Percentiles rank a stretch among this genome's conserved stretches.
These are phyloP conservation scores for Chytridium lagenaria DNA, from an alignment of 371 early-diverging fungal genomes.

Conservation along the genomic window DNA sequence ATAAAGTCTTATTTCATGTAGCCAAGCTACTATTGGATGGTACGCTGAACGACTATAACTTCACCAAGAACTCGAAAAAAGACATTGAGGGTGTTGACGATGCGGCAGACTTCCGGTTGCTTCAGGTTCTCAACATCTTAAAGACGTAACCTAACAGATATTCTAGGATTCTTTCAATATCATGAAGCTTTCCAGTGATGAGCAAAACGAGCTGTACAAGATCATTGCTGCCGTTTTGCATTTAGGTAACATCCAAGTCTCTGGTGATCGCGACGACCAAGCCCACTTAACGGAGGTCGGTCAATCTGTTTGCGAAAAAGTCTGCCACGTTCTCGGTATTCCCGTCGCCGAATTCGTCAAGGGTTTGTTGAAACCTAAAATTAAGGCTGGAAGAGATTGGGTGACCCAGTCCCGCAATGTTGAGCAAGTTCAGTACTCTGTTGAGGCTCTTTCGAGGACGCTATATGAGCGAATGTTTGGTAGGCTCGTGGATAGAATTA, in stretches of 20 bases:
- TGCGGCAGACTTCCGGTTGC: constrained; percentile 76
- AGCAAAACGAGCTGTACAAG: constrained; percentile 82
- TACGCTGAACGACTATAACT: constrained; percentile 76
- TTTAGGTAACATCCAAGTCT: constrained; percentile 91
- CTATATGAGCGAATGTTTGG: constrained; percentile 99
- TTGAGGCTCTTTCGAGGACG: constrained; percentile 93
- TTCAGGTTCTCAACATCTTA: constrained; percentile 74
- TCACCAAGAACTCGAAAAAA: constrained; percentile 81
- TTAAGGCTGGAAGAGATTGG: constrained; percentile 97
- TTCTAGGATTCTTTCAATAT: constrained; percentile 84
- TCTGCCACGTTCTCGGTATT: constrained; percentile 95
- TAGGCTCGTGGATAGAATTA: constrained; percentile 87
- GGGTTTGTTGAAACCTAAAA: constrained; percentile 85
- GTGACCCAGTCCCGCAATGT: constrained; percentile 89
- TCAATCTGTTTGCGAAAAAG: constrained; percentile 75
- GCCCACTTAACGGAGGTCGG: constrained; percentile 83
- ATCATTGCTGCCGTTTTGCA: constrained; percentile 94
- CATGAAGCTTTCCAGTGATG: constrained; percentile 81
- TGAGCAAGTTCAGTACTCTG: constrained; percentile 86
- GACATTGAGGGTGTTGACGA: constrained; percentile 96
- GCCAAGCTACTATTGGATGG: constrained; percentile 76
- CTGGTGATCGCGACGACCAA: constrained; percentile 79
- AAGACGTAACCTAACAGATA: too few relatives aligned
- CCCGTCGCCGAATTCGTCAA: constrained; percentile 86
- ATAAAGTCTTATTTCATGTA: constrained; percentile 18